phyloP scores from a whole-genome alignment of 768 basidiomycete genomes.

The Suillus alpinus region DNA sequence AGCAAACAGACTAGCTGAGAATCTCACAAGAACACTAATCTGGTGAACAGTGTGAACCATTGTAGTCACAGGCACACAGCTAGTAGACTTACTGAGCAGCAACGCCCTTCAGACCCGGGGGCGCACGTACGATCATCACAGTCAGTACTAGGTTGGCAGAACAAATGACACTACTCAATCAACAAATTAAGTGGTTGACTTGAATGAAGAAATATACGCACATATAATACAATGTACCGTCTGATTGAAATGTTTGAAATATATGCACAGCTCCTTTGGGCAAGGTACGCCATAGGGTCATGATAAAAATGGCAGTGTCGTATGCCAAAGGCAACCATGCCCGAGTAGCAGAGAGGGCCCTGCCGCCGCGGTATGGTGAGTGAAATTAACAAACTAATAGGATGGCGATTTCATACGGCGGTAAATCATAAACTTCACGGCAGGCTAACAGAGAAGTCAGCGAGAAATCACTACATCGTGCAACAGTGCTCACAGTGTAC shows the following conservation, averaged over 20 bases:
- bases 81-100: constrained; percentile 40
- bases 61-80: neutral
- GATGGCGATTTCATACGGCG: neutral
- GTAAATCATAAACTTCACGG: neutral
- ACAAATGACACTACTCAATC: constrained; percentile 39
- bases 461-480: neutral
- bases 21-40: constrained; percentile 1
- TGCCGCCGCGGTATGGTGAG: neutral
- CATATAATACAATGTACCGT: constrained; percentile 48
- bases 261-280: constrained; percentile 35
- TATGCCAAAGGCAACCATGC: constrained; percentile 51
- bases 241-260: constrained; percentile 40
- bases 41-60: neutral
- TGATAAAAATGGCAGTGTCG: constrained; percentile 40
- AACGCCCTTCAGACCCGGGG: constrained; percentile 45
- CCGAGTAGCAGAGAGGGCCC: neutral
- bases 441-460: neutral
- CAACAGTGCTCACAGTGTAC: neutral
- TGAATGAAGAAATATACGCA: constrained; percentile 12
- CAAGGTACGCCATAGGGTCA: constrained; percentile 38
- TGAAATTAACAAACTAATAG: neutral
- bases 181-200: neutral
- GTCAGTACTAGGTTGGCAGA: constrained; percentile 43
- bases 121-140: constrained; percentile 44
- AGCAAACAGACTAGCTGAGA: constrained; percentile 17